Conservation (phyloP, 495 filamentous ascomycete genomes). For the Parathielavia appendiculata region DNA sequence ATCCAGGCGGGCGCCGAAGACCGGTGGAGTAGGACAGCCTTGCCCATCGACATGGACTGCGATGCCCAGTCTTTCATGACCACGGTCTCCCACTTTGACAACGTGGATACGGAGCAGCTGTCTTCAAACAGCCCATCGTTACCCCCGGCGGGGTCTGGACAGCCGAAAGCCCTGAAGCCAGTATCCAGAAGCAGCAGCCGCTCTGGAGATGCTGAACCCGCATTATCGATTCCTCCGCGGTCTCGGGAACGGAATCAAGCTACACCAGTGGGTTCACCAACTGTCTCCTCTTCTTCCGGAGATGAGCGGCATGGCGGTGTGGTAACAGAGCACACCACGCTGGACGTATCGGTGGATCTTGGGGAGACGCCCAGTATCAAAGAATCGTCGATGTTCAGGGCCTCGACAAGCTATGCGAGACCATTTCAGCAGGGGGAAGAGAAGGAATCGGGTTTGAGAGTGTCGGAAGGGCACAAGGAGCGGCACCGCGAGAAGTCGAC, state of each 20-base stretch:
- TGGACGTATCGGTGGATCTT: background rate
- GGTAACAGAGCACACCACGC: background rate
- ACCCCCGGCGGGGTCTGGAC: background rate
- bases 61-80: slow-evolving; percentile 30
- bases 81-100: slow-evolving; percentile 21
- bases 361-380: background rate
- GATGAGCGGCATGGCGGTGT: background rate
- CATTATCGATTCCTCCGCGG: slow-evolving; percentile 22
- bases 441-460: background rate
- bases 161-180: slow-evolving; percentile 10
- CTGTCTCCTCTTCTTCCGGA: background rate
- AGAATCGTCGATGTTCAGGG: background rate
- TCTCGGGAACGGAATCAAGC: slow-evolving; percentile 22
- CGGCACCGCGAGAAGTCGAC: background rate
- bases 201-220: background rate
- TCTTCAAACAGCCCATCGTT: background rate
- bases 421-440: background rate
- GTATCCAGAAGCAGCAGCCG: slow-evolving; percentile 12
- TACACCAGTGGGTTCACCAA: background rate
- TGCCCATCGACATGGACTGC: slow-evolving; percentile 34
- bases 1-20: slow-evolving; percentile 25
- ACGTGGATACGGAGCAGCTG: slow-evolving; percentile 7
- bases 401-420: background rate
- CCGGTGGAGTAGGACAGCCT: slow-evolving; percentile 34
- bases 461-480: background rate